These are phyloP conservation scores for Nothophoma quercina DNA, from an alignment of 2,329 filamentous ascomycete genomes.

Conservation along the genomic window DNA sequence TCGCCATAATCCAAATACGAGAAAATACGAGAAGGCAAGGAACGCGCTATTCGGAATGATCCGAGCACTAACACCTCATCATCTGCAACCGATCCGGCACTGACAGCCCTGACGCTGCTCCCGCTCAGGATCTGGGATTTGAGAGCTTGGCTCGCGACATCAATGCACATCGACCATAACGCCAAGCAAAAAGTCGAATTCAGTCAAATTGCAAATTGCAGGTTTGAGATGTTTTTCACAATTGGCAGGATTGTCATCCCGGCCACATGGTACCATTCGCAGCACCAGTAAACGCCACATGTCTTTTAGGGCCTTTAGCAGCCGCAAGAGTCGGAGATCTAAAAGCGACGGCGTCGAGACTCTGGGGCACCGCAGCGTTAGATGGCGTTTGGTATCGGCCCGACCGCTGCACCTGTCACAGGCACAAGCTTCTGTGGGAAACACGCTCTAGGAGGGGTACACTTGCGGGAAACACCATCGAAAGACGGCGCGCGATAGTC, in stretches of 20 bases:
- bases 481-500: conserved; percentile 18
- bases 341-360: conserved; percentile 5
- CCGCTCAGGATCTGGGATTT: conserved; percentile 3
- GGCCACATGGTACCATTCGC: conserved; percentile 1
- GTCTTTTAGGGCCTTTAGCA: conserved; percentile 1
- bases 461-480: conserved; percentile 13
- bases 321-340: conserved; percentile 3
- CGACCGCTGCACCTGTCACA: not conserved
- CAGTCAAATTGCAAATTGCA: not conserved
- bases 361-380: conserved; percentile 11
- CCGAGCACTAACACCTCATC: conserved; percentile 4
- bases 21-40: conserved; percentile 4
- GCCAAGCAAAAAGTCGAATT: not conserved
- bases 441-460: conserved; percentile 5
- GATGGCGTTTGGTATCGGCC: conserved; percentile 5
- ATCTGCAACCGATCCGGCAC: conserved; percentile 1
- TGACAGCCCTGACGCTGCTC: conserved; percentile 13
- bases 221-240: not conserved
- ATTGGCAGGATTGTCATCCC: conserved; percentile 2
- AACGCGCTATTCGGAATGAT: conserved; percentile 7
- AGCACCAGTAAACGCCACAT: not conserved
- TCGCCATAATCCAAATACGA: conserved; percentile 1
- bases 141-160: not conserved
- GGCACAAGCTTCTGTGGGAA: conserved; percentile 11
- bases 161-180: not conserved